Percentiles rank a stretch among this genome's conserved stretches.
Evolutionary conservation across 1,284 basidiomycete species (phyloP).

Genomic region (Athelia sp.): DNA sequence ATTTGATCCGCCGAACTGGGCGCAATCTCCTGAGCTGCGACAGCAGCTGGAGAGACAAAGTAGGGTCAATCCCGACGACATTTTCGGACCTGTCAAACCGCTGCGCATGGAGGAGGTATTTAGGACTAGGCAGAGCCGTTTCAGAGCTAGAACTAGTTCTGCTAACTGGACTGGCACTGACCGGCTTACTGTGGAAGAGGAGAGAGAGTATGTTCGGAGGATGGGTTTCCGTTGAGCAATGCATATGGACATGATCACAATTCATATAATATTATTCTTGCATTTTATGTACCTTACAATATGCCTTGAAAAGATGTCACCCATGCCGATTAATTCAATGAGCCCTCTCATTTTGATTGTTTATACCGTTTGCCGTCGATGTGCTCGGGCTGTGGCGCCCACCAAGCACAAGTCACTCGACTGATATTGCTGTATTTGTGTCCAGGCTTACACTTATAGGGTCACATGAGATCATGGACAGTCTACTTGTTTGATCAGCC

Average conservation of each 20-base stretch:
- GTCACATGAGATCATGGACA: no score
- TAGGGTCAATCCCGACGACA: conserved; percentile 84
- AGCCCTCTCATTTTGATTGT: no score
- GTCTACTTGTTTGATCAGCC: no score
- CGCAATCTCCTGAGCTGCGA: conserved; percentile 82
- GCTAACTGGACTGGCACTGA: conserved; percentile 92
- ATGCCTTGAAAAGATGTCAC: background rate
- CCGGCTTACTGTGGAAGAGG: conserved; percentile 76
- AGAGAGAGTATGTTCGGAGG: conserved; percentile 78
- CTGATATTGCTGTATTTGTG: no score
- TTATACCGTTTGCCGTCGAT: no score
- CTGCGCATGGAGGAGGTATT: conserved; percentile 87
- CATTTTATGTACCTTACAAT: background rate
- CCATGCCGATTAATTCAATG: no score
- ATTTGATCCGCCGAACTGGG: conserved; percentile 80
- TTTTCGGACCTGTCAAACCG: conserved; percentile 84
- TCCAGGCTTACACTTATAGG: no score
- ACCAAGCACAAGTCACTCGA: no score
- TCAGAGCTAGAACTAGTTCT: conserved; percentile 85
- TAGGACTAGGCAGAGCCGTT: conserved; percentile 67
- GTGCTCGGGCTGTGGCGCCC: no score
- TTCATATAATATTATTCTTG: no score
- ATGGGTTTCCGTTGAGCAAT: conserved; percentile 72
- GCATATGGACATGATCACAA: background rate
- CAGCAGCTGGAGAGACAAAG: conserved; percentile 77